Conservation (phyloP, 768 basidiomycete genomes). For the Kondoa subrosea region DNA sequence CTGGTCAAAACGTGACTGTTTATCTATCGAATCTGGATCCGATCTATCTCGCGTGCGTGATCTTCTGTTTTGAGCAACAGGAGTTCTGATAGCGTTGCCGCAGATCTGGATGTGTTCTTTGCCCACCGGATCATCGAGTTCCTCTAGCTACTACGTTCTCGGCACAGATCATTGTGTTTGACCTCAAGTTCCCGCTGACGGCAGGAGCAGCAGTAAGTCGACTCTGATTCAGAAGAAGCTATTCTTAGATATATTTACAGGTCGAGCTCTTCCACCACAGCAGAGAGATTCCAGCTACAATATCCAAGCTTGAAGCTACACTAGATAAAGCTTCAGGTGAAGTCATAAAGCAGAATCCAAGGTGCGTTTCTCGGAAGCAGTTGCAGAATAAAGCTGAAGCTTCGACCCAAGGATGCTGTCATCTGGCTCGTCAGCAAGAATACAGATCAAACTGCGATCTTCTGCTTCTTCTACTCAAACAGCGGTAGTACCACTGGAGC, state of each 20-base stretch:
- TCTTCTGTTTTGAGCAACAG: neutral
- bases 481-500: slow-evolving; percentile 64
- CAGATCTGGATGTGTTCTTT: slow-evolving; percentile 74
- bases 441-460: slow-evolving; percentile 57
- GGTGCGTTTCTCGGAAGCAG: slow-evolving; percentile 39
- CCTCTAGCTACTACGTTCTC: slow-evolving; percentile 60
- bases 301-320: slow-evolving; percentile 59
- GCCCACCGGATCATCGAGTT: slow-evolving; percentile 52
- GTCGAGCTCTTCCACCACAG: slow-evolving; percentile 93
- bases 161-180: slow-evolving; percentile 84
- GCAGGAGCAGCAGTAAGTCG: slow-evolving; percentile 57
- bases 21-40: slow-evolving; percentile 70
- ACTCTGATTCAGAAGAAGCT: neutral
- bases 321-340: slow-evolving; percentile 62
- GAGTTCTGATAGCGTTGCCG: neutral
- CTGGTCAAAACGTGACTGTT: slow-evolving; percentile 75
- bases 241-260: slow-evolving; percentile 34
- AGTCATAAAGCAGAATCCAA: slow-evolving; percentile 58
- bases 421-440: slow-evolving; percentile 69
- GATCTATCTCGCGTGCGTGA: slow-evolving; percentile 44
- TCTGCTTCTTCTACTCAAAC: slow-evolving; percentile 34
- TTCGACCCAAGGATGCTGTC: slow-evolving; percentile 49
- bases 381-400: neutral
- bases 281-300: slow-evolving; percentile 71
- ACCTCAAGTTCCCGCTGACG: slow-evolving; percentile 74